These are phyloP conservation scores for Coniophora puteana DNA, from an alignment of 1,284 basidiomycete species.

Conservation along the genomic window DNA sequence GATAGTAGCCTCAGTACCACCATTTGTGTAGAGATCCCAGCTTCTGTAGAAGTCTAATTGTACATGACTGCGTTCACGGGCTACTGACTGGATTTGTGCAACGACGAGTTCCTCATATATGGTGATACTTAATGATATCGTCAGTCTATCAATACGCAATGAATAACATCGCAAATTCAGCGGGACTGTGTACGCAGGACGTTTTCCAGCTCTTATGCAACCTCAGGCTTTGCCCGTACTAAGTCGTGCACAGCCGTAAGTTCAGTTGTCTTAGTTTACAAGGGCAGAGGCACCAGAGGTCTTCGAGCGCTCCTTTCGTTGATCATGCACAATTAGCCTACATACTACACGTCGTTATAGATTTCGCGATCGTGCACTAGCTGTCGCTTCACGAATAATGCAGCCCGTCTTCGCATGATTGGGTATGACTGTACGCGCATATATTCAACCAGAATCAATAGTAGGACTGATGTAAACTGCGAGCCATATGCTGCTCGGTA, in stretches of 20 bases:
- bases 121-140: conserved; percentile 25
- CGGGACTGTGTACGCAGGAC: conserved; percentile 52
- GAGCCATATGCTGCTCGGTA: conserved; percentile 49
- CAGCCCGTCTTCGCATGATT: conserved; percentile 72
- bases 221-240: conserved; percentile 56
- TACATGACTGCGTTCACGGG: no score
- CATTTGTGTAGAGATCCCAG: no score
- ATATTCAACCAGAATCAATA: not conserved
- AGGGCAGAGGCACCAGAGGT: conserved; percentile 57
- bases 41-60: no score
- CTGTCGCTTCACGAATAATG: conserved; percentile 65
- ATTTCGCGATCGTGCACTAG: conserved; percentile 50
- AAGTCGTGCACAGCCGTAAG: conserved; percentile 51
- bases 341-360: conserved; percentile 72
- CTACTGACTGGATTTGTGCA: conserved; percentile 41
- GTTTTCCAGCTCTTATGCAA: conserved; percentile 60
- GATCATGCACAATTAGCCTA: conserved; percentile 29
- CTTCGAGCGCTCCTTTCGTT: conserved; percentile 7
- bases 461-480: not conserved
- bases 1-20: conserved; percentile 35
- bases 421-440: conserved; percentile 73
- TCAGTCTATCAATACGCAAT: conserved; percentile 69
- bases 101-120: not conserved
- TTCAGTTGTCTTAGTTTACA: conserved; percentile 48
- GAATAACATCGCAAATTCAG: conserved; percentile 48